Evolutionary conservation across 2,329 filamentous ascomycete species (phyloP).

Genomic region (Ceratocystis cubensis): DNA sequence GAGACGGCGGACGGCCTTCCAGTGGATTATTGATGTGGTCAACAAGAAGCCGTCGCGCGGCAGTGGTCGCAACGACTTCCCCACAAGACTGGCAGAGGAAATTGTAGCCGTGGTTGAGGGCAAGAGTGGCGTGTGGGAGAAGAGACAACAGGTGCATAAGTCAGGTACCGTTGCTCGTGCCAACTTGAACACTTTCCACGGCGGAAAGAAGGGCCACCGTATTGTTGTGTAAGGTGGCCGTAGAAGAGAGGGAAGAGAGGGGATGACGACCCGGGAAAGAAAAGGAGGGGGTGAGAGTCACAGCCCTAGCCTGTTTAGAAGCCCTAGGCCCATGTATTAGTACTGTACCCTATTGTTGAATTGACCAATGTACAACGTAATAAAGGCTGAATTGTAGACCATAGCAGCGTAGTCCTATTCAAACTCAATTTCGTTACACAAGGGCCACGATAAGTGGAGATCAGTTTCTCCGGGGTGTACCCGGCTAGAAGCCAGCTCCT

Average conservation of each 20-base stretch:
- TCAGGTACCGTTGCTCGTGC: conserved; percentile 63
- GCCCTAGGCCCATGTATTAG: conserved; percentile 16
- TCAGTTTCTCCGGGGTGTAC: not conserved
- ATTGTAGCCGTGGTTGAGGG: conserved; percentile 81
- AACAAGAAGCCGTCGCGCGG: conserved; percentile 62
- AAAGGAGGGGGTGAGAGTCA: not conserved
- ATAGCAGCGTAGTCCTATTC: no score
- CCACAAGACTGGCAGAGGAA: conserved; percentile 71
- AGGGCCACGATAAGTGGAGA: not conserved
- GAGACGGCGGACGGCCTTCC: conserved; percentile 63
- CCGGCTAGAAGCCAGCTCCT: not conserved
- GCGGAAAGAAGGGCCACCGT: conserved; percentile 20
- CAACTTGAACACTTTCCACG: conserved; percentile 40
- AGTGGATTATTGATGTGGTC: conserved; percentile 82
- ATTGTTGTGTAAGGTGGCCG: conserved; percentile 18
- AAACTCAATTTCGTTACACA: not conserved
- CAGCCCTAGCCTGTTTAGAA: not conserved
- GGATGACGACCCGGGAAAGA: not conserved
- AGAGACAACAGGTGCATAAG: conserved; percentile 66
- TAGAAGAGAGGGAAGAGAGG: not conserved
- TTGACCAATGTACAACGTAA: not conserved
- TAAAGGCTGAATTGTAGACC: no score
- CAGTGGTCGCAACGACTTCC: conserved; percentile 59
- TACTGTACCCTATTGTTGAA: conserved; percentile 17
- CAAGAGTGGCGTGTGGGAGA: conserved; percentile 71